Percentiles rank a stretch among this genome's conserved stretches.
These are phyloP conservation scores for Protea cynaroides DNA, from an alignment of 164 flowering plant genomes.

Conservation along the genomic window DNA sequence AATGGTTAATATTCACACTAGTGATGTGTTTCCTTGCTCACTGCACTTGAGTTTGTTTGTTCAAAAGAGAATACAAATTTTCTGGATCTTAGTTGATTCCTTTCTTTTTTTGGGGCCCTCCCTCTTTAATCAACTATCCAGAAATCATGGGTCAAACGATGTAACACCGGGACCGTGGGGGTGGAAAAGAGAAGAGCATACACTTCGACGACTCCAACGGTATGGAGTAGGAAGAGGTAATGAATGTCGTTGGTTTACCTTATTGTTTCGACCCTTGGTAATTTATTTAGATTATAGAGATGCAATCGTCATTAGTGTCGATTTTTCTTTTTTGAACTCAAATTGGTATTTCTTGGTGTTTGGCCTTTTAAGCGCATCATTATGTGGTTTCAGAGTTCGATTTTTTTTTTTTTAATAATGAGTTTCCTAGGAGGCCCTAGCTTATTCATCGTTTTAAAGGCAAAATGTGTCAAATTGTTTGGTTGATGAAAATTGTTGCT, in stretches of 20 bases:
- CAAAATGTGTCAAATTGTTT: no score
- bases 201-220: conserved; percentile 2
- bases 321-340: neutral
- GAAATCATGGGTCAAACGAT: conserved; percentile 15
- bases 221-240: conserved; percentile 23
- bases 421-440: no score
- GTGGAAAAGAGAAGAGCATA: conserved; percentile 7
- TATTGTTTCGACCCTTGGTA: neutral
- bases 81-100: neutral
- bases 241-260: neutral
- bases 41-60: no score
- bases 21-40: no score
- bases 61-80: neutral
- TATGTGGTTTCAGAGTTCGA: no score
- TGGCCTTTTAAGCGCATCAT: no score
- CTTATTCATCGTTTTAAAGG: neutral
- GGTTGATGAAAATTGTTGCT: no score
- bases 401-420: no score
- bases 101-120: neutral
- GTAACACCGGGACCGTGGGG: conserved; percentile 10
- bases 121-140: neutral
- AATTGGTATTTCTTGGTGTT: no score
- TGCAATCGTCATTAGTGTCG: neutral
- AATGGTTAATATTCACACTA: no score
- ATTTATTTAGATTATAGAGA: neutral